Percentiles rank a stretch among this genome's conserved stretches.
phyloP scores from a whole-genome alignment of 2,329 filamentous ascomycete genomes.

The Hymenoscyphus linearis region DNA sequence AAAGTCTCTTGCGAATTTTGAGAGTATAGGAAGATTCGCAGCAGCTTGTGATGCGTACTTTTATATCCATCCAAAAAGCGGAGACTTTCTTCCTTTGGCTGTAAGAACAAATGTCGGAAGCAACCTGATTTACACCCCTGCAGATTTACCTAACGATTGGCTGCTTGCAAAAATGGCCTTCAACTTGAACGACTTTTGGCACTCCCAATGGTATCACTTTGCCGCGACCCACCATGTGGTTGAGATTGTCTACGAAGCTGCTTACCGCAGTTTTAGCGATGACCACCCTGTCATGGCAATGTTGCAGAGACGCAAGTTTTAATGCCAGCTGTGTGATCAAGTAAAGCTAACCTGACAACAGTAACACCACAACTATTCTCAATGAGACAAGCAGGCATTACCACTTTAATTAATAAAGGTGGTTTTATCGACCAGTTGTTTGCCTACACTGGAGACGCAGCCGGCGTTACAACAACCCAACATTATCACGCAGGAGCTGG shows the following conservation, averaged over 20 bases:
- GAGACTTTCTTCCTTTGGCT: constrained; percentile 43
- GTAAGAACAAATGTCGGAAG: constrained; percentile 41
- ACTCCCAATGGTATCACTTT: constrained; percentile 40
- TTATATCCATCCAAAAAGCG: constrained; percentile 37
- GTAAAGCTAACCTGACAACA: not conserved
- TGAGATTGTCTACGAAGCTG: constrained; percentile 41
- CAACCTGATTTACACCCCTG: constrained; percentile 42
- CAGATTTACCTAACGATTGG: constrained; percentile 42
- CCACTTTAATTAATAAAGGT: constrained; percentile 13
- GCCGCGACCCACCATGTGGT: constrained; percentile 39
- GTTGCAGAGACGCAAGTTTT: constrained; percentile 33
- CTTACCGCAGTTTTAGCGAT: constrained; percentile 41
- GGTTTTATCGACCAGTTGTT: constrained; percentile 17
- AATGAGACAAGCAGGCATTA: not conserved
- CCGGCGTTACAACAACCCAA: constrained; percentile 7
- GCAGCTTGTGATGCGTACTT: constrained; percentile 43
- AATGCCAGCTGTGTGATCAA: not conserved
- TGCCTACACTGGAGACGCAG: constrained; percentile 10
- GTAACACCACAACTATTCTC: constrained; percentile 4
- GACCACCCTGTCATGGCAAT: constrained; percentile 41
- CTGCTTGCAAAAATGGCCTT: constrained; percentile 46
- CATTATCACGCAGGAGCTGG: constrained; percentile 26
- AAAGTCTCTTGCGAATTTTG: constrained; percentile 20
- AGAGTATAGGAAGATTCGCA: constrained; percentile 30
- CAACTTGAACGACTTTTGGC: constrained; percentile 44